Base-by-base conservation (phyloP, 805 yeast genomes). In the Wickerhamomyces xylosicus region DNA sequence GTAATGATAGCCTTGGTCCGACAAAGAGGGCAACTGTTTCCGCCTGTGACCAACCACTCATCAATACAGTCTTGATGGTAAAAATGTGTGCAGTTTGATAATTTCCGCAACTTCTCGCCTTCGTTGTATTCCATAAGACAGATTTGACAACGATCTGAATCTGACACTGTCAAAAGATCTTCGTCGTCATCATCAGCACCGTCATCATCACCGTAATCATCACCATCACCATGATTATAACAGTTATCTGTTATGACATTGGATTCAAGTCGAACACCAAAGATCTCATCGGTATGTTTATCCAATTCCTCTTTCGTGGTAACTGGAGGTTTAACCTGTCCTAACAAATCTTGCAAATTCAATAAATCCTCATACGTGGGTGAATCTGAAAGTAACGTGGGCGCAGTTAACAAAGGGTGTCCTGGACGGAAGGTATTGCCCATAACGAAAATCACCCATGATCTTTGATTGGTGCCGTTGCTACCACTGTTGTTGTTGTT, bases 391-490 rank as follows among this genome's bases (percentile, higher is more conserved):
- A 68, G 56, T 34, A 72, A 46, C 3, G 72, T 57, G 5, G 73
- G 72, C 2, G 74, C 71, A 2, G 64, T 52, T 28, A 72, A 56
- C 8, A 72, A 50, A 5, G 77, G 77, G 48, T 72, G 77, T 40
- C 66, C 56, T 33, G 56, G 57, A 3, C 71, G 64, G 46, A 72
- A 76, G 13, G 69, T 57, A 32, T 77, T 78, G 1, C 81, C 81
- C 59, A 74, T 66, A 7, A 76, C 79, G 37, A 73, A 72, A 19
- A 77, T 72, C n/a, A 75, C 67, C 83, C 82, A 76, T 1, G 77
- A 69, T 21, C 74, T 58, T 31, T 63, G 61, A 25, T 14, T 29
- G 19, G 9, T 19, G n/a, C n/a, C 17, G 33, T n/a, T 22, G 35
- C 15, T 10, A 8, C 13, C 16, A 17, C 35, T 14, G 35, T 10